A percentile compares a stretch with the other conserved stretches of the same genome.
Evolutionary conservation across 495 filamentous ascomycete species (phyloP).

Genomic region (Xylaria grammica): DNA sequence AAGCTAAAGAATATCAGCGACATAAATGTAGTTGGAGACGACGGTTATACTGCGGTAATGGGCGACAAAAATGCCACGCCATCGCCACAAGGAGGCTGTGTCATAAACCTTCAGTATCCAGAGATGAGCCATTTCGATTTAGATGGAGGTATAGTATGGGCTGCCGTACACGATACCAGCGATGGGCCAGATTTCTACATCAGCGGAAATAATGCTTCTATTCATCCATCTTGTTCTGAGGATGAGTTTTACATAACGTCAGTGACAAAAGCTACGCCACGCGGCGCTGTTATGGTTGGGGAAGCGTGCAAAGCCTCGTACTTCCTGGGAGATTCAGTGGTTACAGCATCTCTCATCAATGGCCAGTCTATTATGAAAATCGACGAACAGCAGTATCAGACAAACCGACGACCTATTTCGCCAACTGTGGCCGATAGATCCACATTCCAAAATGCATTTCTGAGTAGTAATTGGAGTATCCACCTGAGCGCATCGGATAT

Average conservation of each 20-base stretch:
- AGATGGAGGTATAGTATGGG: background rate
- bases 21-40: background rate
- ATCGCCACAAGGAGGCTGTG: background rate
- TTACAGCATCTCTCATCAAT: constrained; percentile 24
- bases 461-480: constrained; percentile 24
- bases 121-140: no score
- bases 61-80: background rate
- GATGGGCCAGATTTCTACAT: background rate
- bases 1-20: background rate
- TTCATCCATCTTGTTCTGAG: background rate
- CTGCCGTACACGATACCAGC: background rate
- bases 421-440: constrained; percentile 17
- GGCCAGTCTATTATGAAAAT: constrained; percentile 35
- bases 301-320: constrained; percentile 37
- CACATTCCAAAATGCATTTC: constrained; percentile 27
- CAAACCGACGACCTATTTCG: constrained; percentile 23
- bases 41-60: background rate
- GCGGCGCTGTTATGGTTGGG: constrained; percentile 15
- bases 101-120: background rate
- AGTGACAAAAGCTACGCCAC: background rate
- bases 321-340: constrained; percentile 40
- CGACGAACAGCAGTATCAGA: constrained; percentile 25
- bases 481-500: constrained; percentile 28
- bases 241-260: background rate
- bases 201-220: background rate